Evolutionary conservation across 116 monocot genomes (phyloP), one percentile per base, ranked within the genome.

Genomic region (Phalaenopsis hybrid): DNA sequence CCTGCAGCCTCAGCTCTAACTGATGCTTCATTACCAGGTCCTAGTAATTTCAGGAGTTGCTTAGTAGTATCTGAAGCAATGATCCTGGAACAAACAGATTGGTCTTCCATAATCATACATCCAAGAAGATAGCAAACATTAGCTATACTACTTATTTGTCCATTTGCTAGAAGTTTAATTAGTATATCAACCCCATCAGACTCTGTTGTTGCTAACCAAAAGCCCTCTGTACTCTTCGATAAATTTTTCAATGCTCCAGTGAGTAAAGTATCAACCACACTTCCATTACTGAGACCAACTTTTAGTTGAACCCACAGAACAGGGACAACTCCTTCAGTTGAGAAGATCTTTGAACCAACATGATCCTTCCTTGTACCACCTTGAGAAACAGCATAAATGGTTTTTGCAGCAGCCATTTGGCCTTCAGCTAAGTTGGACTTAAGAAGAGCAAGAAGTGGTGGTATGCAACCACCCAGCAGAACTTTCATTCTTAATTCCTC

Each of bases 341-440:
- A 93, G 86, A 99, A 99, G 16, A 99, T 99, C 82, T 99, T 99
- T 81, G 98, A 99, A 13, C 98, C 98, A 78, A 99, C 93, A 92
- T 99, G 90, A 81, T 99, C 98, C 82, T 85, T 92, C 82, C 86
- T 92, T 44, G 88, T 81, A 34, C 95, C 92, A 57, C 98, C 98
- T 92, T 95, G 93, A 81, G 98, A 99, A 83, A 99, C 95, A 68
- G 98, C 91, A 90, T 92, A 89, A 43, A 99, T 99, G 58, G 95
- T 93, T 81, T 93, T 93, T 72, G 98, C 98, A 78, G 93, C 90
- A 81, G 90, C 90, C 78, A 92, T 85, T 87, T 99, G 95, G 58
- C 92, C 89, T 79, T 99, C 98, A 45, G 84, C 70, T 78, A 91
- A 95, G 83, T 79, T 95, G 20, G 98, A 95, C 81, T 88, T 99